Evolutionary conservation across 1,284 basidiomycete species (phyloP), one percentile per base, ranked within the genome.

Genomic region (Dichomitus squalens): DNA sequence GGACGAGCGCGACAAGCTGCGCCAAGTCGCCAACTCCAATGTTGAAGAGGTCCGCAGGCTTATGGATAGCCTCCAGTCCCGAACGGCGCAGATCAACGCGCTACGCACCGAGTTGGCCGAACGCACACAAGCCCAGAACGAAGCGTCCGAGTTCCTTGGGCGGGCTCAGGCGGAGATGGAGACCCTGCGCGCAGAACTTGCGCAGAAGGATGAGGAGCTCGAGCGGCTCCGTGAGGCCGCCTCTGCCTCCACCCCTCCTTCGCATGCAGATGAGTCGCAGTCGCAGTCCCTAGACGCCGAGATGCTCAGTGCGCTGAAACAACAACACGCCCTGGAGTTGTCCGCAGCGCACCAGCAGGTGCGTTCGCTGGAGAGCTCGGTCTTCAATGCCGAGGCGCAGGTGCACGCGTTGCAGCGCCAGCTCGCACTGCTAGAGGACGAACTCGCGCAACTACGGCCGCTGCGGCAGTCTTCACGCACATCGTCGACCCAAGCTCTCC

Each of bases 331-430:
- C 7, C 82, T 95, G 50, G 92, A 93, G 62, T 75, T 94, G 3
- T 95, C 92, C 41, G 77, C 84, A 14, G 83, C 91, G 12, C 87
- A 90, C 39, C 90, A 90, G 0, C 83, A 84, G 66, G 86, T 95
- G 52, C 85, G 93, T 8, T 78, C 82, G 3, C 76, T 94, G 61
- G 91, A 95, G 74, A 82, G 83, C 4, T 70, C 80, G 4, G 77
- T 91, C 7, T 93, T 92, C 71, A 83, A 90, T 52, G 85, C 90
- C 7, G 84, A 91, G 57, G 84, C 84, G 23, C 79, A 79, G 52
- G 80, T 84, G 16, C 92, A 93, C 69, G 72, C 79, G 7, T 72
- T 93, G n/a, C 86, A 92, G 63, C 85, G 85, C 63, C 89, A 92
- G 65, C 68, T 90, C 36, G 75, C 74, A 47, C 63, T 75, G 14